Percentiles rank a stretch among this genome's conserved stretches.
phyloP scores from a whole-genome alignment of 2,329 filamentous ascomycete genomes.

The Chalara sp. region DNA sequence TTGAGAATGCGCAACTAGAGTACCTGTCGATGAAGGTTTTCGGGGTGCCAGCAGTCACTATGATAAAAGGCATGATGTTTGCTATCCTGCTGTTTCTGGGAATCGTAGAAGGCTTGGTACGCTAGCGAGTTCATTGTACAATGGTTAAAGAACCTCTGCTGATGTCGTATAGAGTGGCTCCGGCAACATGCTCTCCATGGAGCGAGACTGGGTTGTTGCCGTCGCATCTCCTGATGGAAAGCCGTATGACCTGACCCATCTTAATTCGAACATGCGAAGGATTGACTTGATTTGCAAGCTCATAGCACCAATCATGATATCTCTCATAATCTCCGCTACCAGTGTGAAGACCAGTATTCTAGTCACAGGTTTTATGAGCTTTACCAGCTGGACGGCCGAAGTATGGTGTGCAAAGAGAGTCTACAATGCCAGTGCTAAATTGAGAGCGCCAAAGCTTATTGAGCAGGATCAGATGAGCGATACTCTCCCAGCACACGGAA shows the following conservation, averaged over 20 bases:
- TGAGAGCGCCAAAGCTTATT: constrained; percentile 23
- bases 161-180: constrained; percentile 23
- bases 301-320: constrained; percentile 43
- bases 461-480: not conserved
- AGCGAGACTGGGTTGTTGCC: constrained; percentile 38
- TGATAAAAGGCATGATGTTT: constrained; percentile 28
- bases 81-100: constrained; percentile 31
- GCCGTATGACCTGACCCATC: constrained; percentile 32
- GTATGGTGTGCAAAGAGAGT: constrained; percentile 32
- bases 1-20: too few species aligned
- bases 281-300: constrained; percentile 54
- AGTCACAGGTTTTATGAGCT: constrained; percentile 38
- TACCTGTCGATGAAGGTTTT: too few species aligned
- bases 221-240: constrained; percentile 27
- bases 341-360: constrained; percentile 37
- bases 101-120: constrained; percentile 32
- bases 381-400: constrained; percentile 33
- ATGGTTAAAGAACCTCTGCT: too few species aligned
- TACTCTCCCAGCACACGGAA: not conserved
- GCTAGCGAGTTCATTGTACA: too few species aligned
- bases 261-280: constrained; percentile 48
- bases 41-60: not conserved
- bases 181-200: constrained; percentile 39
- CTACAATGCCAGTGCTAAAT: constrained; percentile 29
- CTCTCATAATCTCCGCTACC: constrained; percentile 37